A percentile compares a stretch with the other conserved stretches of the same genome.
phyloP scores from a whole-genome alignment of 306 rosid species.

The Corylus americana region DNA sequence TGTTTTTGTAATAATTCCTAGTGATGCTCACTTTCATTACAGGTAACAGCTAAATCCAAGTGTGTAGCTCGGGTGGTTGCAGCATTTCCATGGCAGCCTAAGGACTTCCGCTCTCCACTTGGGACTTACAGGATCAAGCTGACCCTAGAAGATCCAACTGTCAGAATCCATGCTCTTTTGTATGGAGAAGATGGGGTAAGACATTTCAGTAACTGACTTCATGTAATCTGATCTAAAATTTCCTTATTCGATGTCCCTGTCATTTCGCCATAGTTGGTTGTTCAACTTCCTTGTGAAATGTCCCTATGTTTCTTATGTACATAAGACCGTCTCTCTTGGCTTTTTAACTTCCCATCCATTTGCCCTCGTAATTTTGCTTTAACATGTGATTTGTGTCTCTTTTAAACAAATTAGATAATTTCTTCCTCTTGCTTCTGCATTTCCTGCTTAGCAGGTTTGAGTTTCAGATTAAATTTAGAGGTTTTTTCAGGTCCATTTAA shows the following conservation, averaged over 20 bases:
- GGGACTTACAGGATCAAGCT: slow-evolving; percentile 50
- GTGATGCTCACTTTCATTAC: neutral
- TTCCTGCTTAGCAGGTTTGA: neutral
- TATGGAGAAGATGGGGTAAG: slow-evolving; percentile 67
- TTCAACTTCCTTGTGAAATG: neutral
- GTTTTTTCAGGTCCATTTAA: neutral
- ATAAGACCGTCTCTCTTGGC: neutral
- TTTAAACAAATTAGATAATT: neutral
- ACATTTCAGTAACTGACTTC: neutral
- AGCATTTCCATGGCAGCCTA: slow-evolving; percentile 42
- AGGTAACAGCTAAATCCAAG: slow-evolving; percentile 63
- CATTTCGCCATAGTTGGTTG: neutral
- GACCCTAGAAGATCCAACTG: slow-evolving; percentile 75
- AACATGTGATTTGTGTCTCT: neutral
- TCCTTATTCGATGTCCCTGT: neutral
- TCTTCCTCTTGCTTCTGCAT: neutral
- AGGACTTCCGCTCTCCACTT: slow-evolving; percentile 27
- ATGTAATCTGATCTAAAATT: neutral
- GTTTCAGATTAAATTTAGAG: neutral
- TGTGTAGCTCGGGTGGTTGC: slow-evolving; percentile 67
- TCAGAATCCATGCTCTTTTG: slow-evolving; percentile 67
- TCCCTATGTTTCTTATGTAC: neutral
- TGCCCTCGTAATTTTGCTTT: neutral
- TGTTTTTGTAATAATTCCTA: neutral
- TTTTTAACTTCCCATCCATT: neutral